These are phyloP conservation scores for Hericium coralloides DNA, from an alignment of 768 basidiomycete genomes.

Conservation along the genomic window DNA sequence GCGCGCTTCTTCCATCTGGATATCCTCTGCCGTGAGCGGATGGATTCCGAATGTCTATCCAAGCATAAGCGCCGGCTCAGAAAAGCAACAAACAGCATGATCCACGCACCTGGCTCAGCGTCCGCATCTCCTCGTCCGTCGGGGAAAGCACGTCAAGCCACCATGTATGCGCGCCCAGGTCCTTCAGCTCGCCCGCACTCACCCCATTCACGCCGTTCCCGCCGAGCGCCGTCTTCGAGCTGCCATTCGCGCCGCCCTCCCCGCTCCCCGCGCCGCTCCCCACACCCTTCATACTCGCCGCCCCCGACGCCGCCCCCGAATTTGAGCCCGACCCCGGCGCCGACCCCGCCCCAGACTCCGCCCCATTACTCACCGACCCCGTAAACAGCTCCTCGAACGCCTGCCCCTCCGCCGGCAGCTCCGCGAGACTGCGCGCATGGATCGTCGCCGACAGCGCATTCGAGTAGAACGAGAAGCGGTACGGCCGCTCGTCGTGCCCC, in stretches of 20 bases:
- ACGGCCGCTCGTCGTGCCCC: conserved; percentile 45
- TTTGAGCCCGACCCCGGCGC: not conserved
- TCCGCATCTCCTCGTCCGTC: conserved; percentile 98
- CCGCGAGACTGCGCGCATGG: conserved; percentile 85
- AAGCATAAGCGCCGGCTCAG: not conserved
- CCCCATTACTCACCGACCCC: conserved; percentile 25
- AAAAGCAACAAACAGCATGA: conserved; percentile 8
- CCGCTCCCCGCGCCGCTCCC: not conserved
- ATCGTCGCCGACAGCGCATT: conserved; percentile 89
- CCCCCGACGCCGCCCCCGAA: conserved; percentile 1
- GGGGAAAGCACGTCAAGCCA: conserved; percentile 93
- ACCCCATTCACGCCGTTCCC: not conserved
- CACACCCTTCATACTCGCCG: not conserved
- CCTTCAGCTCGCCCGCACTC: not conserved
- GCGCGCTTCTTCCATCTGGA: conserved; percentile 98
- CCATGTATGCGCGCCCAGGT: conserved; percentile 74
- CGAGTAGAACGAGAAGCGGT: conserved; percentile 98
- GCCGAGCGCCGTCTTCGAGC: conserved; percentile 1
- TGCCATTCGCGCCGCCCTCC: not conserved
- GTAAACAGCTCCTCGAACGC: conserved; percentile 86
- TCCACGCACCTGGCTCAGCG: conserved; percentile 70
- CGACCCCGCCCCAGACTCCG: not conserved
- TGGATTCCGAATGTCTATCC: conserved; percentile 90
- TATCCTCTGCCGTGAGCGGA: conserved; percentile 97
- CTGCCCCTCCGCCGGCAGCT: conserved; percentile 91